phyloP scores from a whole-genome alignment of 78 protist genomes.

The Blattamonas nauphoetae region DNA sequence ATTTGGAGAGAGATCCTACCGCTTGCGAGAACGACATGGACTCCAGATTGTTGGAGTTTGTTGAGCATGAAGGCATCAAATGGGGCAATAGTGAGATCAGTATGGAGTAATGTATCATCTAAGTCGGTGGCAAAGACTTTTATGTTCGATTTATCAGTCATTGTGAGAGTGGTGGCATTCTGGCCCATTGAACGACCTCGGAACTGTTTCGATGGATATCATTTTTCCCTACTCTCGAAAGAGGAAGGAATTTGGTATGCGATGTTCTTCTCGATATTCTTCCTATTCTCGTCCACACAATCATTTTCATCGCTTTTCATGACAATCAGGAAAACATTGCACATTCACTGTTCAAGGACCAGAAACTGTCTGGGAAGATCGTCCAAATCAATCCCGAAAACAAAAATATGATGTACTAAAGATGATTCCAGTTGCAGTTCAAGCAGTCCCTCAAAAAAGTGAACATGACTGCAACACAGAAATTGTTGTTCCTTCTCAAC shows the following conservation, averaged over 20 bases:
- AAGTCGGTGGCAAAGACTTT: too few relatives aligned
- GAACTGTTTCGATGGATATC: not conserved
- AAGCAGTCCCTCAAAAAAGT: conserved; percentile 13
- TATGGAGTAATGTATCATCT: too few relatives aligned
- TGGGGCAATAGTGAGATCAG: too few relatives aligned
- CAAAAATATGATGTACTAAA: not conserved
- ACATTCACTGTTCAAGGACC: not conserved
- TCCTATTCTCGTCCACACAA: not conserved
- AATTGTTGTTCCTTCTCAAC: not conserved
- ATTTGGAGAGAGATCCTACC: too few relatives aligned
- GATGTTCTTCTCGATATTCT: not conserved
- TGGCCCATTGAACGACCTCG: too few relatives aligned
- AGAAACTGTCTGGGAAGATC: not conserved
- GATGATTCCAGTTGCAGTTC: conserved; percentile 1
- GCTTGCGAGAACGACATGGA: too few relatives aligned
- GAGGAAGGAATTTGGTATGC: not conserved
- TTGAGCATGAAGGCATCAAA: too few relatives aligned
- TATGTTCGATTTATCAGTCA: too few relatives aligned
- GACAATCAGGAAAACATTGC: not conserved
- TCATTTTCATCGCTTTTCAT: not conserved
- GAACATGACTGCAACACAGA: conserved; percentile 57
- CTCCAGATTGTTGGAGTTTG: too few relatives aligned
- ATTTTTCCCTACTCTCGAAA: not conserved
- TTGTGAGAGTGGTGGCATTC: too few relatives aligned
- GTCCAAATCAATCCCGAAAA: not conserved